phyloP scores from a whole-genome alignment of 1,284 basidiomycete genomes.

The Apiotrichum sp. region DNA sequence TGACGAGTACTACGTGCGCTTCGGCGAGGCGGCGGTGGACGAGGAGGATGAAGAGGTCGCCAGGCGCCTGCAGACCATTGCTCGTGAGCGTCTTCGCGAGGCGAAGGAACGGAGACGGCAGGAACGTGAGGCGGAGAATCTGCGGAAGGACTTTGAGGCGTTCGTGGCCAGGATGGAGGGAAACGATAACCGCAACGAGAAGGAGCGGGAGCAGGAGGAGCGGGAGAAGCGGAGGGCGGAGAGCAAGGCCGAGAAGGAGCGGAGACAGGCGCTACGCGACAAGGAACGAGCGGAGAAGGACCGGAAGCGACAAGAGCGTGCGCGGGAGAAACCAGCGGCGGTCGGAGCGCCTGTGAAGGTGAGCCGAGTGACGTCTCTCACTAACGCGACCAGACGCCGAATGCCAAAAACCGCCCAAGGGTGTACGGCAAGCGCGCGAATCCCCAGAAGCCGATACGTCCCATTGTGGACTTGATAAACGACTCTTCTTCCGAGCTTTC shows the following conservation, averaged over 20 bases:
- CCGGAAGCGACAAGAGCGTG: too few species aligned
- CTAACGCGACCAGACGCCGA: background rate
- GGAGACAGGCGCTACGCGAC: background rate
- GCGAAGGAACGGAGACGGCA: slow-evolving; percentile 26
- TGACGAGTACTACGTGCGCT: slow-evolving; percentile 36
- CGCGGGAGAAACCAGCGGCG: too few species aligned
- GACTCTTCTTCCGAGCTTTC: slow-evolving; percentile 8
- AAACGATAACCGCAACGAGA: background rate
- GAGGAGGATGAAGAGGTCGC: slow-evolving; percentile 23
- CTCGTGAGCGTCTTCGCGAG: slow-evolving; percentile 19
- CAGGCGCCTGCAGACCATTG: slow-evolving; percentile 29
- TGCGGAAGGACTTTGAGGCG: slow-evolving; percentile 25
- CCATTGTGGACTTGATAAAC: too few species aligned
- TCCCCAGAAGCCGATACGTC: background rate
- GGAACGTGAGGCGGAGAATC: slow-evolving; percentile 20
- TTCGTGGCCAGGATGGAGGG: slow-evolving; percentile 8
- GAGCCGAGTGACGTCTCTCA: too few species aligned
- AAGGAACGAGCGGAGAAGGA: background rate
- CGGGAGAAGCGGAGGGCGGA: slow-evolving; percentile 8
- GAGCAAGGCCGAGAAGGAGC: slow-evolving; percentile 2
- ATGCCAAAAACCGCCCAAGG: background rate
- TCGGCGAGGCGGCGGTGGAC: slow-evolving; percentile 24
- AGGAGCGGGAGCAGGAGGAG: slow-evolving; percentile 4
- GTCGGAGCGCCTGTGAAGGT: too few species aligned
- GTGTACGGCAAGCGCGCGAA: background rate